Percentiles rank a stretch among this genome's conserved stretches.
Conservation (phyloP, 305 asterid genomes). For the Lippia alba region DNA sequence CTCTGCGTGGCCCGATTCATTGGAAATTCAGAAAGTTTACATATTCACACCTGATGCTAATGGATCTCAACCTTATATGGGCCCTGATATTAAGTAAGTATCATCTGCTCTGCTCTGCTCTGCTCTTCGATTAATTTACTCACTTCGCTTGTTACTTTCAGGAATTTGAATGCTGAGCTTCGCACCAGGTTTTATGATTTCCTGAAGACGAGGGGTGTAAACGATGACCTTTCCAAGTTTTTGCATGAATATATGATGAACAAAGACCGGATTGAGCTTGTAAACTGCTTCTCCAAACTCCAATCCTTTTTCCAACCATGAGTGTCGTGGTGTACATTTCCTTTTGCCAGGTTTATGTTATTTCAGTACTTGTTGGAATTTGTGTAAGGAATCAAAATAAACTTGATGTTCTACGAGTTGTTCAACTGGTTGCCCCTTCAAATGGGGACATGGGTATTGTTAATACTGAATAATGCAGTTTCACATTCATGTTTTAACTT, state of each 20-base stretch:
- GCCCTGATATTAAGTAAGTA: conserved; percentile 53
- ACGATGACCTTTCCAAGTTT: conserved; percentile 48
- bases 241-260: conserved; percentile 62
- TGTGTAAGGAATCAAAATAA: no score
- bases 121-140: not conserved
- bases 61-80: conserved; percentile 54
- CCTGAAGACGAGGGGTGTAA: conserved; percentile 52
- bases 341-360: not conserved
- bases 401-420: no score
- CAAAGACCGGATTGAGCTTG: conserved; percentile 56
- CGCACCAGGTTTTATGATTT: conserved; percentile 49
- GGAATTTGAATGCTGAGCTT: conserved; percentile 45
- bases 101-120: conserved; percentile 4
- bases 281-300: conserved; percentile 51
- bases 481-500: no score
- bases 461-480: no score
- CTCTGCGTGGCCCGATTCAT: conserved; percentile 57
- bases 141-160: conserved; percentile 33
- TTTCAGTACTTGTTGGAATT: no score
- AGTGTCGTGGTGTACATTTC: not conserved
- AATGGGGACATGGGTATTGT: no score
- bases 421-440: no score
- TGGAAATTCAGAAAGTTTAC: conserved; percentile 60
- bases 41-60: conserved; percentile 31
- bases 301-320: conserved; percentile 37